Percentiles rank a stretch among this genome's conserved stretches.
Evolutionary conservation across 371 early-diverging fungal species (phyloP).

Genomic region (Mortierella sp.): DNA sequence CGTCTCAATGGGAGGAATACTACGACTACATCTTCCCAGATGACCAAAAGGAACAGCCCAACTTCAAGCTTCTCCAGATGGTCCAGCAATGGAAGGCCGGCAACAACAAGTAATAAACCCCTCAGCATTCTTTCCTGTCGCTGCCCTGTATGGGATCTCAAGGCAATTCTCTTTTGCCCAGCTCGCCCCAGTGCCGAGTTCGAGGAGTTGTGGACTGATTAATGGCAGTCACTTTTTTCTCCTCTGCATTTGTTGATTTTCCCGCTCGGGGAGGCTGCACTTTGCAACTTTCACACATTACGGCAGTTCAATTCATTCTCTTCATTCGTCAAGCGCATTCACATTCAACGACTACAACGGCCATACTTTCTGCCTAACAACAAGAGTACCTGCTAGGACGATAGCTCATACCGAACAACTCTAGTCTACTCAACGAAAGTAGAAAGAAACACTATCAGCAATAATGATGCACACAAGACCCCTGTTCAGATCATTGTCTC

Average conservation of each 20-base stretch:
- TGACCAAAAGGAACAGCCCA: slow-evolving; percentile 87
- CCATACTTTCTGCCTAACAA: background rate
- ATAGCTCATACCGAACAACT: background rate
- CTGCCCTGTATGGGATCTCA: background rate
- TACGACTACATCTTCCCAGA: slow-evolving; percentile 98
- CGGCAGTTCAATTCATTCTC: too few relatives aligned
- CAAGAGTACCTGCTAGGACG: background rate
- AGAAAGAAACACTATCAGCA: background rate
- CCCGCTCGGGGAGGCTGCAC: background rate
- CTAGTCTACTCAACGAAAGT: background rate
- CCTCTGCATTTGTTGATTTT: background rate
- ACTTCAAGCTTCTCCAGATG: slow-evolving; percentile 90
- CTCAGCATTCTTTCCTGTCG: background rate
- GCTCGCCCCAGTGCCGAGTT: background rate
- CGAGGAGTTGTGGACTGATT: background rate
- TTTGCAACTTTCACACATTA: background rate
- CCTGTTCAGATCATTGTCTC: slow-evolving; percentile 29
- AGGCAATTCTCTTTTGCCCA: background rate
- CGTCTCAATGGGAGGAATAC: slow-evolving; percentile 93
- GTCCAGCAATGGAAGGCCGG: slow-evolving; percentile 92
- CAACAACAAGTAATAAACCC: slow-evolving; percentile 23
- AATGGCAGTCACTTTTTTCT: background rate
- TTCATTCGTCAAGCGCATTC: background rate
- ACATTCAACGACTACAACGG: background rate
- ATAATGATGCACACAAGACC: slow-evolving; percentile 23